Conservation (phyloP, 2,329 filamentous ascomycete genomes). For the Neurospora sp. region DNA sequence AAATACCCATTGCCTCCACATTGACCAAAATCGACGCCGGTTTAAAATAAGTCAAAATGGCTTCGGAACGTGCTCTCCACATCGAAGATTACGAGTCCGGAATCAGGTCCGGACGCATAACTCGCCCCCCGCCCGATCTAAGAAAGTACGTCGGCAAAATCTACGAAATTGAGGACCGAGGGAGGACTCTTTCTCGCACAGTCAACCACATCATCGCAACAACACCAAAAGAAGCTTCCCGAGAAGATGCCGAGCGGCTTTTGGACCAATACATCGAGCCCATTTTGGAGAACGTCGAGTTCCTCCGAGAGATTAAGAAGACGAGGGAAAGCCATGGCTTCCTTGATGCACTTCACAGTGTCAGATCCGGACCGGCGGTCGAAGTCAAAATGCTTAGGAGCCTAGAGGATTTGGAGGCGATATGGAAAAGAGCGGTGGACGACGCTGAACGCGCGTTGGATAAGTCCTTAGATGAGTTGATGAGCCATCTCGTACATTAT, state of each 20-base stretch:
- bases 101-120: background rate
- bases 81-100: background rate
- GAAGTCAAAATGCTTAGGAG: background rate
- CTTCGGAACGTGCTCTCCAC: background rate
- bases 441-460: background rate
- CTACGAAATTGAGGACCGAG: background rate
- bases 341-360: background rate
- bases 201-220: accelerated
- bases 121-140: background rate
- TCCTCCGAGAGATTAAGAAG: background rate
- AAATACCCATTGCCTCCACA: background rate
- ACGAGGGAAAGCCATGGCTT: background rate
- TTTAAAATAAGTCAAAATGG: background rate
- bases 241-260: background rate
- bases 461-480: background rate
- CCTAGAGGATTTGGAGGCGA: background rate
- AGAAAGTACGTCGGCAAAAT: background rate
- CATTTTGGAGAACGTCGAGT: background rate
- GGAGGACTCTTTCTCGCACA: background rate
- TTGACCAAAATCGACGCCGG: background rate
- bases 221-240: background rate
- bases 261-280: background rate
- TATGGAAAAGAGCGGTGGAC: background rate
- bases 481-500: too few relatives aligned
- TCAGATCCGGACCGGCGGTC: background rate